A percentile compares a stretch with the other conserved stretches of the same genome.
phyloP scores from a whole-genome alignment of 2,329 filamentous ascomycete genomes.

The Leptographium lundbergii region DNA sequence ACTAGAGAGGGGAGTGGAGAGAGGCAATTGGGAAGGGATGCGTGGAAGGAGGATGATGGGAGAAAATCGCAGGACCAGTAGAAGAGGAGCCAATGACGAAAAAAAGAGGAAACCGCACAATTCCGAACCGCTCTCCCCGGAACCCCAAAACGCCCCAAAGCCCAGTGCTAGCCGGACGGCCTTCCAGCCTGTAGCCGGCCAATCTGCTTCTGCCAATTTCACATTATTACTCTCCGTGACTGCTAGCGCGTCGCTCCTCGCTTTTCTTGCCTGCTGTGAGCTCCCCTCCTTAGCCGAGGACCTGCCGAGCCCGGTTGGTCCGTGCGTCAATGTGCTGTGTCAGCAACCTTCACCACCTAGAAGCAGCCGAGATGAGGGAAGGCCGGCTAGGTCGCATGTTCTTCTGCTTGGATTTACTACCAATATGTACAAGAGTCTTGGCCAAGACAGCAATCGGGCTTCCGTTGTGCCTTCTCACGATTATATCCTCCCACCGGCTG shows the following conservation, averaged over 20 bases:
- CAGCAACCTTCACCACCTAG: not conserved
- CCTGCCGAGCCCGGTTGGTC: not conserved
- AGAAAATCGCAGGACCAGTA: not conserved
- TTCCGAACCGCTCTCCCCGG: constrained; percentile 8
- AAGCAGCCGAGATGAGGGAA: too few species aligned
- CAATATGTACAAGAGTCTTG: too few species aligned
- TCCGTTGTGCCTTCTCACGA: too few species aligned
- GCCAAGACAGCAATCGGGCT: too few species aligned
- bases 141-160: not conserved
- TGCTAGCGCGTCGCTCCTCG: not conserved
- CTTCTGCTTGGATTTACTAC: not conserved
- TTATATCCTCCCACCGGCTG: too few species aligned
- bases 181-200: constrained; percentile 3
- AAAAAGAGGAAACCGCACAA: constrained; percentile 12
- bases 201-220: constrained; percentile 12
- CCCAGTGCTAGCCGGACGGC: not conserved
- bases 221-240: constrained; percentile 10
- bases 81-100: constrained; percentile 1
- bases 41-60: not conserved
- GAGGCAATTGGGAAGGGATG: not conserved
- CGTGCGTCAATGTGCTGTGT: not conserved
- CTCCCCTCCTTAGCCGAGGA: not conserved
- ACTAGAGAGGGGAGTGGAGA: not conserved
- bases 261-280: not conserved
- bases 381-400: too few species aligned